Conservation (phyloP, 495 filamentous ascomycete species). For the Hypoxylon intermedium region DNA sequence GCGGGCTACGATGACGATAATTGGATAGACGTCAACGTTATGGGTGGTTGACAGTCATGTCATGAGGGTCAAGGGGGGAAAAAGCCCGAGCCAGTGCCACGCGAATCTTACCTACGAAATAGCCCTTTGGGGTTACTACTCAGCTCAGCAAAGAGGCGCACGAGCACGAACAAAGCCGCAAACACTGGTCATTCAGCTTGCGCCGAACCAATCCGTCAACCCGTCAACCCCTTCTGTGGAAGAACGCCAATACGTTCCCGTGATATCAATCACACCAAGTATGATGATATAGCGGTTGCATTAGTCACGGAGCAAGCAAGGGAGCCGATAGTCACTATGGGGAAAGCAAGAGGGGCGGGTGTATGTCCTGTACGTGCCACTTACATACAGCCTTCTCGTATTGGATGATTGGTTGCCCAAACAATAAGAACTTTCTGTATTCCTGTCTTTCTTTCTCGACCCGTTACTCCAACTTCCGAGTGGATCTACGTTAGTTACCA, state of each 20-base stretch:
- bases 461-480: neutral
- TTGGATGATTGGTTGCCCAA: too few species aligned
- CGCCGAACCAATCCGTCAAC: slow-evolving; percentile 3
- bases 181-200: slow-evolving; percentile 1
- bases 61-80: slow-evolving; percentile 11
- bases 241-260: slow-evolving; percentile 1
- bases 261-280: too few species aligned
- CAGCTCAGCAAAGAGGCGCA: neutral
- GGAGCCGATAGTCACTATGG: neutral
- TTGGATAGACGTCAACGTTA: slow-evolving; percentile 12
- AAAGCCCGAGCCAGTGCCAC: slow-evolving; percentile 15
- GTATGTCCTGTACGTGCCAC: neutral
- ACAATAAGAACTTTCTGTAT: neutral
- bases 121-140: neutral
- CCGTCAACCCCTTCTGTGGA: slow-evolving; percentile 13
- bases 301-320: too few species aligned
- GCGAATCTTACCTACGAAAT: neutral
- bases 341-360: neutral
- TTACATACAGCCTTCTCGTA: too few species aligned
- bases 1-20: slow-evolving; percentile 7
- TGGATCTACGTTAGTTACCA: neutral
- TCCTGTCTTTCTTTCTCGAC: neutral
- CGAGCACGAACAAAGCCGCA: too few species aligned
- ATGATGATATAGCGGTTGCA: too few species aligned
- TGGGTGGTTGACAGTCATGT: slow-evolving; percentile 19